These are phyloP conservation scores for Annona cherimola DNA, from an alignment of 164 flowering plant genomes.

Conservation along the genomic window DNA sequence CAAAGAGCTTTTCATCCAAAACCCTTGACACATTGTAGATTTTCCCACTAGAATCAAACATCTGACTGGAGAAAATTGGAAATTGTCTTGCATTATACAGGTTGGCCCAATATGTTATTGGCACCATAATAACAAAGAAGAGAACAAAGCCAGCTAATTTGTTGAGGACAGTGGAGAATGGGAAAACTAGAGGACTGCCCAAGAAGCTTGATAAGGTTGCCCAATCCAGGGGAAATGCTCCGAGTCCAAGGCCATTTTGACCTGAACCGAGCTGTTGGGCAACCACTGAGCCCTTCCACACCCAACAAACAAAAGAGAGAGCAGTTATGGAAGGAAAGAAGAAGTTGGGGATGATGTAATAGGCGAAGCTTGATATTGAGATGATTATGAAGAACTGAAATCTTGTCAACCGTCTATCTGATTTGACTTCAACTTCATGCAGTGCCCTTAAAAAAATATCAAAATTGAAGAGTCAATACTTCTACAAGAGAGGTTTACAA, in stretches of 20 bases:
- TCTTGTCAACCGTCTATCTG: conserved; percentile 43
- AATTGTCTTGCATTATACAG: conserved; percentile 41
- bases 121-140: conserved; percentile 31
- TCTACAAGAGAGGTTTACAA: too few relatives aligned
- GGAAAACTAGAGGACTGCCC: conserved; percentile 53
- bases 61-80: conserved; percentile 44
- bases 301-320: conserved; percentile 54
- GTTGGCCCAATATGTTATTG: conserved; percentile 51
- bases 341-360: conserved; percentile 23
- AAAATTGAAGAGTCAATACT: too few relatives aligned
- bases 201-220: conserved; percentile 37
- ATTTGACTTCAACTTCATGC: conserved; percentile 44
- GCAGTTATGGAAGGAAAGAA: conserved; percentile 49
- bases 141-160: conserved; percentile 34
- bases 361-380: conserved; percentile 43
- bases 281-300: conserved; percentile 27
- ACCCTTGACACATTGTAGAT: conserved; percentile 34
- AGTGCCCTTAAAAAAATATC: conserved; percentile 32
- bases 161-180: conserved; percentile 44
- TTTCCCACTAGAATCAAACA: conserved; percentile 32
- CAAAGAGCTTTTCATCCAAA: conserved; percentile 22
- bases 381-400: conserved; percentile 56
- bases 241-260: conserved; percentile 46
- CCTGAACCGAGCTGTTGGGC: conserved; percentile 68
- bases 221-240: conserved; percentile 61